These are phyloP conservation scores for Aethionema arabicum DNA, from an alignment of 345 rosid genomes.

Conservation along the genomic window DNA sequence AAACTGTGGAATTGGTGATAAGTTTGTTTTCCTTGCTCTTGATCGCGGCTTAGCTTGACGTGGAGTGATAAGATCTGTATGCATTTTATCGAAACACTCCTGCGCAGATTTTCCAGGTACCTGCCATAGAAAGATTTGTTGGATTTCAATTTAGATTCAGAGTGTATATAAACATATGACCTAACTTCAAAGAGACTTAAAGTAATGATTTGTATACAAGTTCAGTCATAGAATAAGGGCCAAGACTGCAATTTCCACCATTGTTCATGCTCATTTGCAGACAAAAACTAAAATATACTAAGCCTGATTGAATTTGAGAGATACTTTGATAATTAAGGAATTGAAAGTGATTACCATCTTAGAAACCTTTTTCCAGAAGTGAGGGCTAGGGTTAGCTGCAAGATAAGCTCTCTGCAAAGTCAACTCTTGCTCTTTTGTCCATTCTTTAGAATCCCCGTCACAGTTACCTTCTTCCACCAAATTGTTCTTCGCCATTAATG, in stretches of 20 bases:
- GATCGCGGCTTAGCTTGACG: conserved; percentile 55
- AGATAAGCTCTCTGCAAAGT: conserved; percentile 78
- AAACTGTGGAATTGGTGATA: conserved; percentile 45
- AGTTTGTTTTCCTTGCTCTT: conserved; percentile 44
- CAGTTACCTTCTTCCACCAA: conserved; percentile 3
- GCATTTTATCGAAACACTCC: conserved; percentile 76
- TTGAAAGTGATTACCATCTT: conserved; percentile 54
- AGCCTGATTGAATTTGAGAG: not conserved
- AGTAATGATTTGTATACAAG: not conserved
- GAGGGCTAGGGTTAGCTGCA: conserved; percentile 63
- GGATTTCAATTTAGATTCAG: not conserved
- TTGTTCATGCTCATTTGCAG: not conserved
- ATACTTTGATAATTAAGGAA: not conserved
- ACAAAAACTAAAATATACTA: not conserved
- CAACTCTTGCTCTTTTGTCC: conserved; percentile 73
- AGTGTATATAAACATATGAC: conserved; percentile 8
- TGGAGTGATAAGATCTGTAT: conserved; percentile 61
- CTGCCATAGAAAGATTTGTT: conserved; percentile 40
- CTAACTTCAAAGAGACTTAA: too few species aligned
- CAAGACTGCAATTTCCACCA: not conserved
- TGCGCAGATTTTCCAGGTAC: conserved; percentile 83
- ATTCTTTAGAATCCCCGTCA: conserved; percentile 36
- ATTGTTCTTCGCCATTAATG: conserved; percentile 32
- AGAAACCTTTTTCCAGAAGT: conserved; percentile 78
- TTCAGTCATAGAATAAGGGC: not conserved